Base-by-base conservation (phyloP, 768 basidiomycete species). In the Pseudohyphozyma bogoriensis region DNA sequence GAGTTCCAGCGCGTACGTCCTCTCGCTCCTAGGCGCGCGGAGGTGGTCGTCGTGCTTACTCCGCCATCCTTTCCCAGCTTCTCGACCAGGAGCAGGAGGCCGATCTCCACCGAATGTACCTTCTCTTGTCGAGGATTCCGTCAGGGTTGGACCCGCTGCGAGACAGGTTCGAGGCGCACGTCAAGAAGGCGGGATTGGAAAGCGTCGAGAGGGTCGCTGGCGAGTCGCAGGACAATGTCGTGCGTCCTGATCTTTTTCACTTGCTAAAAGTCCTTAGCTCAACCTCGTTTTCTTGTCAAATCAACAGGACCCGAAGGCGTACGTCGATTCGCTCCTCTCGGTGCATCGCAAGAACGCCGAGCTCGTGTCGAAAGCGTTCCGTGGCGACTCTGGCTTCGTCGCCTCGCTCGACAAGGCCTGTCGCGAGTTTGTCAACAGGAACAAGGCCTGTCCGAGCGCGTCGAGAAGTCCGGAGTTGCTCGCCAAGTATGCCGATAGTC, bases 71-170 rank as follows among this genome's bases (percentile, higher is more conserved):
- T 46, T 1, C 1, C 18, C 56, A 65, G 28, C 74, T 91, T 51
- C 82, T 92, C 66, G 92, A 96, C 73, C 90, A 80, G 73, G 93
- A 96, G 74, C 89, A 91, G 74, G 86, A 90, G 59, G 87, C 91
- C 73, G 93, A 97, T 70, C 78, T 99, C 45, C 89, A 89, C 68
- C 81, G 92, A 45, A 95, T 96, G 89, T 96, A 95, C 75, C 79
- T 85, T 12, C 78, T 96, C n/a, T 78, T 97, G 28, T 84, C 86
- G 16, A 85, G 92, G 36, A 92, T 96, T 61, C 82, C 83, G 22
- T 85, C 89, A 68, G 93, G 92, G 9, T 77, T 96, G 59, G 89
- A 93, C 68, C 91, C 90, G 0, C 75, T 96, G 56, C 81, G 89
- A 69, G 87, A 86, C 78, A 85, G 83, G 70, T 99, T 96, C 71